Base-by-base conservation (phyloP, 129 eudicot genomes). In the Oenanthe sinensis region DNA sequence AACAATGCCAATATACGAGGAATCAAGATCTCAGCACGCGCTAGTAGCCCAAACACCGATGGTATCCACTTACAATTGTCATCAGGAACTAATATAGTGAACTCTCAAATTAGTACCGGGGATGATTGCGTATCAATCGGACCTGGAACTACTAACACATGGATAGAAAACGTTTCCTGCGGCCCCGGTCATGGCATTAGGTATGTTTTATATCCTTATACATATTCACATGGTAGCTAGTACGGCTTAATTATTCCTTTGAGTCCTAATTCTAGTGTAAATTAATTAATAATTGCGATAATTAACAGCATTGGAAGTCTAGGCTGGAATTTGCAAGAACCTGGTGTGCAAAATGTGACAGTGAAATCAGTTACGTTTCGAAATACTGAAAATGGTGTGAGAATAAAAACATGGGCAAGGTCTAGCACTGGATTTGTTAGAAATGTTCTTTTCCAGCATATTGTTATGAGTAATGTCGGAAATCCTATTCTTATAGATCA, bases 181-280 rank as follows among this genome's bases (percentile, higher is more conserved):
- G 96, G 98, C 12, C 98, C 98, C 0, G 92, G 96, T 20, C 98
- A 93, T 22, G 96, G 96, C 22, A 86, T 93, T 36, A 90, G 98
- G 98, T 87, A 79, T 3, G 3, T 0, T 60, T 60, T 10, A 60
- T 24, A 60, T 60, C 26, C 62, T 52, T 20, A 1, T 20, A 20
- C 17, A 17, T 5, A 50, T 49, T 49, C 55, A 16, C 55, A 50
- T 17, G 1, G 46, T 44, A 44, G 1, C 10, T 44, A 44, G 24
- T 17, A 49, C 20, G 4, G 8, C n/a, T 50, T 50, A n/a, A n/a
- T n/a, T n/a, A 17, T 50, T 50, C 24, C 13, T 19, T 54, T 20
- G 6, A 5, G 60, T 52, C 1, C 1, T 52, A 5, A 52, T 50
- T 17, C 3, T 16, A 50, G 15, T 49, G 54, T 49, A 49, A 49